Evolutionary conservation across 805 yeast genomes (phyloP), one percentile per base, ranked within the genome.

Genomic region (Teunomyces barrocoloradensis): DNA sequence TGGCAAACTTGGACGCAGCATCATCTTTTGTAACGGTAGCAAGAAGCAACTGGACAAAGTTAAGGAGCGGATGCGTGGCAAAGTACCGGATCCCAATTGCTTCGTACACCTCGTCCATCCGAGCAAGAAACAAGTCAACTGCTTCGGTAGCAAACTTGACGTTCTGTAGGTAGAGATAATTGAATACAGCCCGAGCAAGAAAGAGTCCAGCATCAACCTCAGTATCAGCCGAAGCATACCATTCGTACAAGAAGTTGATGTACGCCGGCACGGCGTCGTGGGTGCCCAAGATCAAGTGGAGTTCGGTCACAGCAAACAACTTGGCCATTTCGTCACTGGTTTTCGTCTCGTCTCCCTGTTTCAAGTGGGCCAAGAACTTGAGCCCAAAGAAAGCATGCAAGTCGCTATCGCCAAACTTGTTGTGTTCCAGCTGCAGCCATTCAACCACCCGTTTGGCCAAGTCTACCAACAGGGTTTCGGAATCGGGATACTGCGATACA

Each of bases 381-480:
- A 74, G 65, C 2, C 96, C 97, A 50, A 89, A 74, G 9, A 84
- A 75, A 54, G 84, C 84, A 60, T 89, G 89, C 47, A 94, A 70
- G 39, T 80, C 82, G 5, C 85, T 78, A 59, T 89, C 96, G 4
- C 96, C 97, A 52, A 79, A 78, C 46, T 78, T 78, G 45, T 68
- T 70, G 3, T 48, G 52, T 3, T 51, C 54, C 0, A 70, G 72
- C 74, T 75, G 39, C 67, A 91, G 75, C 90, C 96, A 92, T 45
- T 77, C 76, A 43, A 81, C 72, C 45, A 83, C 73, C 45, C 82
- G 87, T 40, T 82, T 81, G 17, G 87, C 77, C 45, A 92, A 76
- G 54, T 81, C 88, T 40, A 79, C 73, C 51, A 90, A 62, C 41
- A 87, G 54, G 6, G 73, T 64, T 43, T 74, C 79, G 4, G 65